These are phyloP conservation scores for Trichoderma reesei DNA, from an alignment of 495 filamentous ascomycete genomes.

Conservation along the genomic window DNA sequence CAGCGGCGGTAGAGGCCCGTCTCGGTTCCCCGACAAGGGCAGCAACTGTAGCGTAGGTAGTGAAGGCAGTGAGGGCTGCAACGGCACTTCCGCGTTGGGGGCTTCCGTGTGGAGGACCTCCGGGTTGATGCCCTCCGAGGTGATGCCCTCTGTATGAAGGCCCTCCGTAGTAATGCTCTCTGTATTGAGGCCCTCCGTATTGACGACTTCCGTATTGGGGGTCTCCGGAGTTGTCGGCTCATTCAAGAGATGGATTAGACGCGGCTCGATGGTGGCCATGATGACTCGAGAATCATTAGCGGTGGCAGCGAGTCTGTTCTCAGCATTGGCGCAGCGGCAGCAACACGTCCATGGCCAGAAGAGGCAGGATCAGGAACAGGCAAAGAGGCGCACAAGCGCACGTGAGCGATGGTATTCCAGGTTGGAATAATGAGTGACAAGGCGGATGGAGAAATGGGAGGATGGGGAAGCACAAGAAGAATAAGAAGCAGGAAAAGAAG, in stretches of 20 bases:
- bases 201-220: too few relatives aligned
- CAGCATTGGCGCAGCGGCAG: neutral
- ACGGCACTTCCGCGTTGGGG: too few relatives aligned
- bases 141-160: too few relatives aligned
- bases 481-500: neutral
- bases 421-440: too few relatives aligned
- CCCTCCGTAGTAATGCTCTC: too few relatives aligned
- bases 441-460: neutral
- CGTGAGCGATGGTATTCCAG: neutral
- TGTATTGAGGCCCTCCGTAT: too few relatives aligned
- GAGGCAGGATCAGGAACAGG: neutral
- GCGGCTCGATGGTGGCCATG: conserved; percentile 50
- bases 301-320: conserved; percentile 19
- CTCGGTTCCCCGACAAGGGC: conserved; percentile 18
- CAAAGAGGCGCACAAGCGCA: neutral
- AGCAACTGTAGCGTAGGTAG: conserved; percentile 25
- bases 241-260: conserved; percentile 48
- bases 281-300: too few relatives aligned
- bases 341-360: neutral
- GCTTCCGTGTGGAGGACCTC: conserved; percentile 27
- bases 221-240: conserved; percentile 28
- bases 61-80: conserved; percentile 36
- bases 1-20: conserved; percentile 34
- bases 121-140: too few relatives aligned
- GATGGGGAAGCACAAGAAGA: neutral